Evolutionary conservation across 306 rosid species (phyloP), one percentile per base, ranked within the genome.

Genomic region (Fragaria vesca): DNA sequence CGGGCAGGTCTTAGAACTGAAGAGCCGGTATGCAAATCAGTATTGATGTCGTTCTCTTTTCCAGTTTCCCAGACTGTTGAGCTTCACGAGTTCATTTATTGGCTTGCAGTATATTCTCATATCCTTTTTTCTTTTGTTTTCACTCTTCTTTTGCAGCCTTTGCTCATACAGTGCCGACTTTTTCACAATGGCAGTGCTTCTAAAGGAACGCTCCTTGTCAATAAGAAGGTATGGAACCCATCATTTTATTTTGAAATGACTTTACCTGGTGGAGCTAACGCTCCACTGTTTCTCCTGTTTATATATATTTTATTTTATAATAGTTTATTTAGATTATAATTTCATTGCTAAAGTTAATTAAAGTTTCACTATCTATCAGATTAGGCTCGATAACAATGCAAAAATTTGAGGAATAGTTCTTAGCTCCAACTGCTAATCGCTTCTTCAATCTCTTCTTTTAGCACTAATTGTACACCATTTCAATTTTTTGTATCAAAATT

Each of bases 131-230:
- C 50, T 70, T 80, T 24, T 82, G 38, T 70, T 79, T 76, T 81
- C 65, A 51, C 72, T 68, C 42, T 70, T 68, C 42, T 70, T 48
- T 38, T 68, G 61, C 69, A 93, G 97, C 92, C 97, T 51, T 76
- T 93, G 92, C 76, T 93, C 65, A 90, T 88, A 55, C 98, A 91
- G 75, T 84, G 85, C 80, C 95, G 97, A 55, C 83, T 93, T 70
- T 93, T 79, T 77, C 77, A 91, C 88, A 81, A 73, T 58, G 97
- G 98, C 52, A 2, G 42, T 48, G 92, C 98, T 68, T 81, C 89
- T 2, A 93, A 93, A 82, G 98, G 98, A 55, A 91, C 93, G 0
- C 81, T 91, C 73, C 81, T 91, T 60, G 78, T 91, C 75, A 91
- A 93, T 72, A 85, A 74, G 82, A 81, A 76, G 93, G 98, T 91